Conservation (phyloP, 176 grass and related monocot species). For the Pharus latifolius region DNA sequence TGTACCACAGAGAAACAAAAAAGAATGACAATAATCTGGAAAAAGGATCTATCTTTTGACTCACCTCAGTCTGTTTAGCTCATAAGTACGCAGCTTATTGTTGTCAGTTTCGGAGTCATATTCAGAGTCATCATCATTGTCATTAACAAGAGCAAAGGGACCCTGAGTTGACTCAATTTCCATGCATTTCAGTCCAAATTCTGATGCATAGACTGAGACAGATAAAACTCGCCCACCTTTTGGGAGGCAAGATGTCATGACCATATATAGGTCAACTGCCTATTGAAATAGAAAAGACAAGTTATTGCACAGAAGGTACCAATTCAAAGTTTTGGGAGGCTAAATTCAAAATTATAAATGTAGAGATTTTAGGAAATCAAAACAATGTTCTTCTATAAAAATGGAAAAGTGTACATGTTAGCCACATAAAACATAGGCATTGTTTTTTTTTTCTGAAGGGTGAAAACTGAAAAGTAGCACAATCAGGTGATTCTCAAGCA, state of each 20-base stretch:
- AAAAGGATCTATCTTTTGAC: background rate
- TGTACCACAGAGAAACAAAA: background rate
- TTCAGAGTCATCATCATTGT: background rate
- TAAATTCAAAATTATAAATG: no score
- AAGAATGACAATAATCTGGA: background rate
- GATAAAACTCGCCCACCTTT: constrained; percentile 60
- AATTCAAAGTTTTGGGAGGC: background rate
- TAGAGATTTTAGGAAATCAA: no score
- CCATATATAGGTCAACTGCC: constrained; percentile 86
- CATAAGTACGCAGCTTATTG: constrained; percentile 69
- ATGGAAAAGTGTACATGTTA: background rate
- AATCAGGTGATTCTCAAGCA: background rate
- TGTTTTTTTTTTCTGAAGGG: background rate
- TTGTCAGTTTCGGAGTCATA: constrained; percentile 47
- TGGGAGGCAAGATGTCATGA: constrained; percentile 68
- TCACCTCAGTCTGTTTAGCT: constrained; percentile 87
- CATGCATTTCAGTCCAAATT: constrained; percentile 84
- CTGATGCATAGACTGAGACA: constrained; percentile 71
- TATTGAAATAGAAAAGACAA: constrained; percentile 15
- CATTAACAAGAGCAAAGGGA: constrained; percentile 46
- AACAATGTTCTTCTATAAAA: no score
- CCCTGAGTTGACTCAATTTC: constrained; percentile 68
- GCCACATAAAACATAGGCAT: background rate
- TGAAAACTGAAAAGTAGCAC: background rate
- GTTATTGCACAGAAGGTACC: background rate